A percentile compares a stretch with the other conserved stretches of the same genome.
Conservation (phyloP, 352 stramenopile genomes). For the Labyrinthula sp. region DNA sequence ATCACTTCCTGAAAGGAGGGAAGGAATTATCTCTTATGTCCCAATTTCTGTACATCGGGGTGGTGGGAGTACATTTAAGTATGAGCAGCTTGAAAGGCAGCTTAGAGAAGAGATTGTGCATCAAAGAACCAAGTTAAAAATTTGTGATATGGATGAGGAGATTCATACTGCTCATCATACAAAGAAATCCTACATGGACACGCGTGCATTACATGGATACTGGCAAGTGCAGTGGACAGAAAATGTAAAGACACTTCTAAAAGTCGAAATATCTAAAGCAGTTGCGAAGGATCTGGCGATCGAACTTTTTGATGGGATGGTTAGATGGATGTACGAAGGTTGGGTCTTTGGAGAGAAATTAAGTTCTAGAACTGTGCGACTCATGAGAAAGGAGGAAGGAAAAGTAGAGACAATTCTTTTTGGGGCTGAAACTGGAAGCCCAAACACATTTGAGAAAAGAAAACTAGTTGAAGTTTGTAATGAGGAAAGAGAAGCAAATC, state of each 20-base stretch:
- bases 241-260: slow-evolving; percentile 44
- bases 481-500: slow-evolving; percentile 35
- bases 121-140: too few relatives aligned
- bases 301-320: slow-evolving; percentile 72
- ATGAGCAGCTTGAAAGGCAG: too few relatives aligned
- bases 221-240: slow-evolving; percentile 51
- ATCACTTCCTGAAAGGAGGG: too few relatives aligned
- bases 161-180: slow-evolving; percentile 64
- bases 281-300: slow-evolving; percentile 53
- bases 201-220: slow-evolving; percentile 64
- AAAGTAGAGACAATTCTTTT: slow-evolving; percentile 3
- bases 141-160: slow-evolving; percentile 76
- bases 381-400: slow-evolving; percentile 3
- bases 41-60: too few relatives aligned
- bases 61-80: too few relatives aligned
- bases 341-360: slow-evolving; percentile 85
- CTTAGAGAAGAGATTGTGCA: too few relatives aligned
- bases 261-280: slow-evolving; percentile 58
- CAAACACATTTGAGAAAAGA: slow-evolving; percentile 2
- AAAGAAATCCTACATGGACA: slow-evolving; percentile 57
- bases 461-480: slow-evolving; percentile 3
- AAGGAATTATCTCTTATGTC: too few relatives aligned
- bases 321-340: slow-evolving; percentile 80
- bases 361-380: slow-evolving; percentile 43
- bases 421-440: background rate